A percentile compares a stretch with the other conserved stretches of the same genome.
These are phyloP conservation scores for Fraxinus platypoda DNA, from an alignment of 305 asterid genomes.

Conservation along the genomic window DNA sequence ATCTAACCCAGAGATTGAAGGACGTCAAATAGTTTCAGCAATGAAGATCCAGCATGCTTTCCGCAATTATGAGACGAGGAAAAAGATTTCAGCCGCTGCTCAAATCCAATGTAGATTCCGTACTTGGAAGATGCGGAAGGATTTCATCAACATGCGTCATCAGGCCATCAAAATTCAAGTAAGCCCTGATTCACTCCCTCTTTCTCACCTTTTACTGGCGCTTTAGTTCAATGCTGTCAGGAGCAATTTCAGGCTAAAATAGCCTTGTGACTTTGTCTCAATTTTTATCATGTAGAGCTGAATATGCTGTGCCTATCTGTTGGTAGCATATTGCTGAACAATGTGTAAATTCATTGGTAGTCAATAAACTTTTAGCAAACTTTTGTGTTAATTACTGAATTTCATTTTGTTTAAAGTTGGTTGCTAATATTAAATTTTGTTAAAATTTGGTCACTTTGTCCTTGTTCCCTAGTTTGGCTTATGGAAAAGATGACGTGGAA, in stretches of 20 bases:
- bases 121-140: constrained; percentile 83
- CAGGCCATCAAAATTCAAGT: constrained; percentile 88
- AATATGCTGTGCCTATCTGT: not conserved
- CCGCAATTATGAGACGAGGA: constrained; percentile 63
- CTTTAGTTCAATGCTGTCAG: not conserved
- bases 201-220: not conserved
- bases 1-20: constrained; percentile 75
- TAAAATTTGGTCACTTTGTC: not conserved
- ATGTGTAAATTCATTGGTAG: not conserved
- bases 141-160: constrained; percentile 80
- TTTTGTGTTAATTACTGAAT: not conserved
- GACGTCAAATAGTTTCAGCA: constrained; percentile 81
- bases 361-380: not conserved
- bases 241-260: not conserved
- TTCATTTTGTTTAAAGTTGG: not conserved
- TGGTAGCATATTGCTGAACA: not conserved
- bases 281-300: constrained; percentile 9
- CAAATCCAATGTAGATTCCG: constrained; percentile 85
- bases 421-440: not conserved
- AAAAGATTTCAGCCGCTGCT: constrained; percentile 79
- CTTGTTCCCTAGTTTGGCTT: not conserved
- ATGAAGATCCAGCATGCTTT: constrained; percentile 98
- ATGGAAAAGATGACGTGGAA: not conserved
- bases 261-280: not conserved
- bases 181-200: constrained; percentile 19